Evolutionary conservation across 306 rosid genomes (phyloP).

Genomic region (Urtica urens): DNA sequence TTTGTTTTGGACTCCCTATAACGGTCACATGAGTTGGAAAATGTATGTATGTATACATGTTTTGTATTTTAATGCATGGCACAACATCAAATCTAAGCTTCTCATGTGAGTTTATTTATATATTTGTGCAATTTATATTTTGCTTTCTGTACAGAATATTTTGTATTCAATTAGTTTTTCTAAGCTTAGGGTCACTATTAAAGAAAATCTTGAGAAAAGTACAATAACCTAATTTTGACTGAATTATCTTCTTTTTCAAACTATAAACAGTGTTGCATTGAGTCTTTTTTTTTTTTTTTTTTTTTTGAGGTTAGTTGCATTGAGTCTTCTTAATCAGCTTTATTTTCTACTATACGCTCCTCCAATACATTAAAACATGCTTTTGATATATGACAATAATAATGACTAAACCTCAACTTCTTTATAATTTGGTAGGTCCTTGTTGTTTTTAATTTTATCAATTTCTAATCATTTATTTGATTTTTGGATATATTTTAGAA

Average conservation of each 20-base stretch:
- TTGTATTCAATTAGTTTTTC: no score
- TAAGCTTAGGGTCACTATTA: no score
- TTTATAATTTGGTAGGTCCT: neutral
- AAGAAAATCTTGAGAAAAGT: neutral
- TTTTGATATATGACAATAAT: no score
- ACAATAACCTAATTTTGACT: neutral
- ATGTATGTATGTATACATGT: no score
- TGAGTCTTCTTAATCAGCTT: neutral
- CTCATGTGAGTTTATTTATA: no score
- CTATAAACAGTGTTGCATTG: neutral
- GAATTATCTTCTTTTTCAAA: neutral
- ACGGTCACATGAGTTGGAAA: conserved; percentile 9
- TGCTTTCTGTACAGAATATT: no score
- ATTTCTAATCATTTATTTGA: neutral
- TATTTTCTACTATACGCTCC: conserved; percentile 2
- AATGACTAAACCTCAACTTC: no score
- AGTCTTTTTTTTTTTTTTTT: neutral
- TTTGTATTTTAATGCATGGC: no score
- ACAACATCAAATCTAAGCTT: no score
- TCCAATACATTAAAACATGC: no score
- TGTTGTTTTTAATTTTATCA: neutral
- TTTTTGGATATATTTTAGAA: neutral
- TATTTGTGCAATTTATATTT: no score
- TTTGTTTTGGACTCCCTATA: neutral
- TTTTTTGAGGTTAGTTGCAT: neutral